These are phyloP conservation scores for Asterionellopsis glacialis DNA, from an alignment of 108 stramenopile species.

Conservation along the genomic window DNA sequence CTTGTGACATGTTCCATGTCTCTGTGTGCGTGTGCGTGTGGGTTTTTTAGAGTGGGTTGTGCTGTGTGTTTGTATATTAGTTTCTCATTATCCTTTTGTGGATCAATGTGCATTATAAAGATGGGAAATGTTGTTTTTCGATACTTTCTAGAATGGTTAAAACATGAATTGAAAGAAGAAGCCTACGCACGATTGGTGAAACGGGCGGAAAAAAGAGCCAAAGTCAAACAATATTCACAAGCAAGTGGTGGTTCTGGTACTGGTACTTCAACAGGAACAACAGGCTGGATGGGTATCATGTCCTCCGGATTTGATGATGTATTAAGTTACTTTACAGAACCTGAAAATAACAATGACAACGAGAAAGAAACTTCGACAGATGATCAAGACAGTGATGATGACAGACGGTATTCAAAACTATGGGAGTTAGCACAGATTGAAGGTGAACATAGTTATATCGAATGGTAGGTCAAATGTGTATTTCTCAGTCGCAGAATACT, in stretches of 20 bases:
- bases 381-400: constrained; percentile 3
- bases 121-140: constrained; percentile 82
- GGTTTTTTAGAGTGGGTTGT: too few species aligned
- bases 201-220: constrained; percentile 23
- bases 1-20: background rate
- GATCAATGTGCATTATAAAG: too few species aligned
- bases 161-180: constrained; percentile 68
- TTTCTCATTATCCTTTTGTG: too few species aligned
- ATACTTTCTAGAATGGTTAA: constrained; percentile 81
- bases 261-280: constrained; percentile 11
- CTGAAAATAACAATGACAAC: constrained; percentile 3
- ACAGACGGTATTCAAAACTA: constrained; percentile 22
- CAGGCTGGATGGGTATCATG: constrained; percentile 30
- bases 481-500: too few species aligned
- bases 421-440: constrained; percentile 71
- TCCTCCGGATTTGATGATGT: constrained; percentile 24
- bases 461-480: constrained; percentile 49
- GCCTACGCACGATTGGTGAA: constrained; percentile 48
- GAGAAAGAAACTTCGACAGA: constrained; percentile 3
- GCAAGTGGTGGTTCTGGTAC: background rate
- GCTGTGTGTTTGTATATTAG: too few species aligned
- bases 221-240: background rate
- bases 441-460: constrained; percentile 68
- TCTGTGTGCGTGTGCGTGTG: too few species aligned
- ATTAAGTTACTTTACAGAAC: constrained; percentile 17